These are phyloP conservation scores for Zygotorulaspora sp. DNA, from an alignment of 805 yeast genomes.

Conservation along the genomic window DNA sequence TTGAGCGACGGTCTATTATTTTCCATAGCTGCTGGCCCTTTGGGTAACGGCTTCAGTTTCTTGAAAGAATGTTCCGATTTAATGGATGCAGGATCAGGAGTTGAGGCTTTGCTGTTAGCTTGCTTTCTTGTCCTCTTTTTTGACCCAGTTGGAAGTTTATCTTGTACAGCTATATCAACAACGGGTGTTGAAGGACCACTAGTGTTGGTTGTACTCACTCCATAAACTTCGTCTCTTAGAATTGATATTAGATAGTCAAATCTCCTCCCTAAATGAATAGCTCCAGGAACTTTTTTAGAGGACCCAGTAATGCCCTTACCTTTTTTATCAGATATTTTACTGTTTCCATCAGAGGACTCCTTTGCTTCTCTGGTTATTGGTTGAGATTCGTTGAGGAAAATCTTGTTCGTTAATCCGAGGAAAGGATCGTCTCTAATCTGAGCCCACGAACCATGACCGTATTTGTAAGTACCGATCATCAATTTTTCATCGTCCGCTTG, in stretches of 20 bases:
- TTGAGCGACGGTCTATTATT: slow-evolving; percentile 7
- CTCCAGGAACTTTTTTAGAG: slow-evolving; percentile 74
- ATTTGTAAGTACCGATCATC: slow-evolving; percentile 79
- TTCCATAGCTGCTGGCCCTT: slow-evolving; percentile 27
- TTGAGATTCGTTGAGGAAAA: slow-evolving; percentile 55
- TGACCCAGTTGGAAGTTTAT: slow-evolving; percentile 23
- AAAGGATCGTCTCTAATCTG: slow-evolving; percentile 95
- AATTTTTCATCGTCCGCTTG: slow-evolving; percentile 80
- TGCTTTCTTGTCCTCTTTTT: slow-evolving; percentile 28
- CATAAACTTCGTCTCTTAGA: slow-evolving; percentile 53
- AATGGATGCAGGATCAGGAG: slow-evolving; percentile 15
- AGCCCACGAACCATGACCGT: slow-evolving; percentile 95
- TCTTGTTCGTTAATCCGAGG: slow-evolving; percentile 76
- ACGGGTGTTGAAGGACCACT: slow-evolving; percentile 15
- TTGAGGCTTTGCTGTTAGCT: slow-evolving; percentile 22
- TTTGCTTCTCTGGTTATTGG: slow-evolving; percentile 12
- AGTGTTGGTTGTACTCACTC: slow-evolving; percentile 17
- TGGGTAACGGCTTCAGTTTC: slow-evolving; percentile 27
- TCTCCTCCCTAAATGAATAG: slow-evolving; percentile 89
- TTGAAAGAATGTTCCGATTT: slow-evolving; percentile 17
- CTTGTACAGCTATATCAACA: slow-evolving; percentile 11
- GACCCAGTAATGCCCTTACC: slow-evolving; percentile 30
- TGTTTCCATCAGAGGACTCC: slow-evolving; percentile 1
- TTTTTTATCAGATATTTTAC: slow-evolving; percentile 17
- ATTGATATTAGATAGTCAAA: slow-evolving; percentile 78